Percentiles rank a stretch among this genome's conserved stretches.
Evolutionary conservation across 148 eudicot species (phyloP).

Genomic region (Simmondsia chinensis): DNA sequence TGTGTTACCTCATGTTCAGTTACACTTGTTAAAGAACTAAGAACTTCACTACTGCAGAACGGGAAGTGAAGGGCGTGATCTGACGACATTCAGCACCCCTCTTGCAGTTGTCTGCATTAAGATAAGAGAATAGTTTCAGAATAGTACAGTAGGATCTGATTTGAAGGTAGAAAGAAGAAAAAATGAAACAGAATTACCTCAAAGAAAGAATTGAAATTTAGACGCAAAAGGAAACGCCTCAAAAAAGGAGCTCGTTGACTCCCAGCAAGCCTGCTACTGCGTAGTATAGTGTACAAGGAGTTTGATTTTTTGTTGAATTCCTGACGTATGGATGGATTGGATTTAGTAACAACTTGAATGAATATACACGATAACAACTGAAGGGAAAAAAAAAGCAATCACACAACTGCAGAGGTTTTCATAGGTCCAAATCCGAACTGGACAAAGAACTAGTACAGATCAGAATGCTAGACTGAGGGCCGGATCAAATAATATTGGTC

Average conservation of each 20-base stretch:
- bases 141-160: background rate
- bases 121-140: background rate
- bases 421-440: too few species aligned
- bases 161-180: too few species aligned
- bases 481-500: too few species aligned
- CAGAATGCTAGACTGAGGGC: too few species aligned
- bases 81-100: conserved; percentile 73
- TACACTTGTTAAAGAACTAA: too few species aligned
- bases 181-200: conserved; percentile 51
- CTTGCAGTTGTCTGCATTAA: conserved; percentile 66
- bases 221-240: conserved; percentile 92
- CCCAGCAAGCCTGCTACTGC: conserved; percentile 97
- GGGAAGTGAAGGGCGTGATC: conserved; percentile 66
- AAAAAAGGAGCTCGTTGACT: conserved; percentile 97
- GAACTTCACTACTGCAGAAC: conserved; percentile 26
- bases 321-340: conserved; percentile 30
- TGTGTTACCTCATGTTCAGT: conserved; percentile 6
- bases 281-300: conserved; percentile 87
- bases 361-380: background rate
- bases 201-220: conserved; percentile 89
- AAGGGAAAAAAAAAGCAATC: background rate
- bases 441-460: too few species aligned
- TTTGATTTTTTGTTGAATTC: conserved; percentile 94
- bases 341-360: too few species aligned
- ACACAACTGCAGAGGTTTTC: background rate